These are phyloP conservation scores for Ambrosiella cleistominuta DNA, from an alignment of 2,329 filamentous ascomycete genomes.

Conservation along the genomic window DNA sequence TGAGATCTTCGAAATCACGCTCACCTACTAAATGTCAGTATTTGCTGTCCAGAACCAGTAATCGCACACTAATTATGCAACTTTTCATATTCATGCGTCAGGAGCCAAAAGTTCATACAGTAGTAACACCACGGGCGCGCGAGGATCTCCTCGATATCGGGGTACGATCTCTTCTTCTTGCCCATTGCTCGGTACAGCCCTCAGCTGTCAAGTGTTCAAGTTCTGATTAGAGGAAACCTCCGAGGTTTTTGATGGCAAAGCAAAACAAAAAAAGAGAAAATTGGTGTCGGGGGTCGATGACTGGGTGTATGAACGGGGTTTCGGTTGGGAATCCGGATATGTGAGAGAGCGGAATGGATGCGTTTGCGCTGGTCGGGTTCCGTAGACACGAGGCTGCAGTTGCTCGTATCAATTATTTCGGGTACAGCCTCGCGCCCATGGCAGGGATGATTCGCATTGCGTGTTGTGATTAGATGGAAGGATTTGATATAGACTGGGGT, in stretches of 20 bases:
- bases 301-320: not conserved
- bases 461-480: not conserved
- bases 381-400: not conserved
- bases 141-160: constrained; percentile 76
- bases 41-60: not conserved
- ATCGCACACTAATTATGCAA: not conserved
- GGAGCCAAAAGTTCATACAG: constrained; percentile 34
- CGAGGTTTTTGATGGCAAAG: too few relatives aligned
- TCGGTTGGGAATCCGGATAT: not conserved
- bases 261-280: too few relatives aligned
- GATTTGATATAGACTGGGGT: not conserved
- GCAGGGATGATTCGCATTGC: not conserved
- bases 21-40: constrained; percentile 36
- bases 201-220: not conserved
- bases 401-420: not conserved
- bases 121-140: constrained; percentile 94
- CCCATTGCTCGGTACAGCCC: constrained; percentile 35
- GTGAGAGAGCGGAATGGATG: not conserved
- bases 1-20: constrained; percentile 92
- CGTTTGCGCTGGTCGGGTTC: not conserved
- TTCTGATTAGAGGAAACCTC: too few relatives aligned
- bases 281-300: too few relatives aligned
- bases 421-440: not conserved
- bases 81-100: not conserved
- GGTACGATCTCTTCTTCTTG: constrained; percentile 79